Percentiles rank a stretch among this genome's conserved stretches.
phyloP scores from a whole-genome alignment of 1,284 basidiomycete genomes.

The Ganoderma leucocontextum region DNA sequence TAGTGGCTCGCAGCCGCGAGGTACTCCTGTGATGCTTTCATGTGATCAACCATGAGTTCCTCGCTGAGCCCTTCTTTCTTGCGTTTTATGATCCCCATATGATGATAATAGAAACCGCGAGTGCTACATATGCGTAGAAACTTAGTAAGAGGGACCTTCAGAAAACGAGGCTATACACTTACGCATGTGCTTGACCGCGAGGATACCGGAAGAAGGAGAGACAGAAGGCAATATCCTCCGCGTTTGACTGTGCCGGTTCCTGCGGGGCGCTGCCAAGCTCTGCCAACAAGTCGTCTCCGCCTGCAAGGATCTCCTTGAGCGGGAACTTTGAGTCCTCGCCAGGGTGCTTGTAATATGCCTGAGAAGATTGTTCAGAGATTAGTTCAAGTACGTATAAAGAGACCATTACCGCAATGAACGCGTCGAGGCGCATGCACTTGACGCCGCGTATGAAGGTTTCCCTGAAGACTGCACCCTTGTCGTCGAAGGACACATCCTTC shows the following conservation, averaged over 20 bases:
- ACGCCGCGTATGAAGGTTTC: slow-evolving; percentile 44
- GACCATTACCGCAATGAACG: slow-evolving; percentile 42
- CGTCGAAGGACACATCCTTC: slow-evolving; percentile 41
- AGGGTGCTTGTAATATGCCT: slow-evolving; percentile 28
- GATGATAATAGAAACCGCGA: slow-evolving; percentile 46
- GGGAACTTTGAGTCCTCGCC: slow-evolving; percentile 33
- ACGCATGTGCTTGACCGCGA: slow-evolving; percentile 47
- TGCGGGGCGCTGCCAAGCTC: slow-evolving; percentile 35
- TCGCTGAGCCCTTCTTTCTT: not conserved
- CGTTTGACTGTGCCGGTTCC: not conserved
- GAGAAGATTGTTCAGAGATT: not conserved
- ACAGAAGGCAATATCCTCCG: slow-evolving; percentile 37
- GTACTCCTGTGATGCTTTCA: slow-evolving; percentile 39
- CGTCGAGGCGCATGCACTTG: slow-evolving; percentile 41
- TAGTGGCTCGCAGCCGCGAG: slow-evolving; percentile 38
- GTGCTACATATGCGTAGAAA: slow-evolving; percentile 33
- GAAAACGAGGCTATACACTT: slow-evolving; percentile 22
- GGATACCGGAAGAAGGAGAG: slow-evolving; percentile 49
- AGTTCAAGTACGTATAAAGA: not conserved
- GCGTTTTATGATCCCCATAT: slow-evolving; percentile 12
- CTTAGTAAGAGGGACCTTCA: not conserved
- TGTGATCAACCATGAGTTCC: slow-evolving; percentile 9
- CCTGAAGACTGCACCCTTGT: slow-evolving; percentile 45
- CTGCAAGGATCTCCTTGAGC: slow-evolving; percentile 38
- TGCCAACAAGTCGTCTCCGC: slow-evolving; percentile 40